These are phyloP conservation scores for Margaritispora aquatica DNA, from an alignment of 495 filamentous ascomycete species.

Conservation along the genomic window DNA sequence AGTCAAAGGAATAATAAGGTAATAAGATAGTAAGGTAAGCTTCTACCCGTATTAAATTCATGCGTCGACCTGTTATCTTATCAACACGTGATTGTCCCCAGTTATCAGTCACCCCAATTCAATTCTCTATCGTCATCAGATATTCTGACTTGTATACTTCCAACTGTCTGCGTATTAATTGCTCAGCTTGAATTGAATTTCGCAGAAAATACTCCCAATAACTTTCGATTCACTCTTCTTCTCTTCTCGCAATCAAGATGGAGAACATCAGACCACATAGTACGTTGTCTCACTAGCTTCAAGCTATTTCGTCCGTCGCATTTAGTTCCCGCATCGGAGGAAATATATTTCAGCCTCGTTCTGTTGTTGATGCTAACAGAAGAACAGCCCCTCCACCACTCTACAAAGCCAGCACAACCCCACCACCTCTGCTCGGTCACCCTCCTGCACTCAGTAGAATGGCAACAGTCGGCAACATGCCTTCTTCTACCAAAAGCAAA, in stretches of 20 bases:
- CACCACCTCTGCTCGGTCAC: conserved; percentile 19
- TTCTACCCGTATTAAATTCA: not conserved
- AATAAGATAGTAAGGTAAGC: no score
- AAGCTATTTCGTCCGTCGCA: not conserved
- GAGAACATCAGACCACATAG: not conserved
- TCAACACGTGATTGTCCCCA: not conserved
- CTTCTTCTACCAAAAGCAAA: conserved; percentile 8
- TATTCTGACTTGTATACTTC: no score
- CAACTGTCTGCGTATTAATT: no score
- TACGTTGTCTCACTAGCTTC: not conserved
- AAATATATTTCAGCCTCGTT: conserved; percentile 15
- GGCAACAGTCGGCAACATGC: conserved; percentile 19
- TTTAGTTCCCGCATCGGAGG: not conserved
- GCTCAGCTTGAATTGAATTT: no score
- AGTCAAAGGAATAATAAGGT: no score
- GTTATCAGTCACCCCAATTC: not conserved
- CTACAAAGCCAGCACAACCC: conserved; percentile 22
- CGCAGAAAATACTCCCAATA: no score
- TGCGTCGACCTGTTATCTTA: not conserved
- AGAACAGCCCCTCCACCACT: not conserved
- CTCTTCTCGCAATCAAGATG: not conserved
- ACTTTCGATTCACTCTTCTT: no score
- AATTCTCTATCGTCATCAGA: not conserved
- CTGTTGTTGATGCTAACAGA: conserved; percentile 3
- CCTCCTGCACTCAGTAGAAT: conserved; percentile 21